Percentiles rank a stretch among this genome's conserved stretches.
Evolutionary conservation across 768 basidiomycete species (phyloP).

Genomic region (Boletus edulis): DNA sequence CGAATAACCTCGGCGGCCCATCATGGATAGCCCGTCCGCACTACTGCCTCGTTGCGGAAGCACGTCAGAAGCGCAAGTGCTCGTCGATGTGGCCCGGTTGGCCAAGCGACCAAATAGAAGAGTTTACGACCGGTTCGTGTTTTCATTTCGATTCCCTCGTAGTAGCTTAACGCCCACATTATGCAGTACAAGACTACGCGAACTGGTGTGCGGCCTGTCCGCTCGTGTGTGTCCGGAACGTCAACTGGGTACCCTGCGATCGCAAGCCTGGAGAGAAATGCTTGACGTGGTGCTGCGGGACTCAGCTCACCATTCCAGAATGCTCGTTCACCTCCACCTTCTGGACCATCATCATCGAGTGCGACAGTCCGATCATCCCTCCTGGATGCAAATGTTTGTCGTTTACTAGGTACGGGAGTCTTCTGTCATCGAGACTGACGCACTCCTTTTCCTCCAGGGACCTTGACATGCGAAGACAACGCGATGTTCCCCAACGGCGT

Average conservation of each 20-base stretch:
- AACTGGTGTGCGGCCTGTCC: background rate
- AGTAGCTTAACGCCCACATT: background rate
- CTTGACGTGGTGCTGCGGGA: background rate
- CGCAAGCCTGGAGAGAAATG: background rate
- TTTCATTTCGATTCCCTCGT: background rate
- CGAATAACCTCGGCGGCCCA: background rate
- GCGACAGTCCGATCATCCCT: slow-evolving; percentile 2
- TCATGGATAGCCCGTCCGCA: background rate
- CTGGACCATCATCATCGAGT: slow-evolving; percentile 12
- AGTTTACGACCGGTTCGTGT: slow-evolving; percentile 1
- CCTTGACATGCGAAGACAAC: slow-evolving; percentile 2
- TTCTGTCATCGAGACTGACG: background rate
- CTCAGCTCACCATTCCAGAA: slow-evolving; percentile 5
- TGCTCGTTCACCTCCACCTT: background rate
- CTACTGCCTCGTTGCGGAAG: slow-evolving; percentile 6
- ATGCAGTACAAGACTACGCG: background rate
- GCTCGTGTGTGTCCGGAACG: background rate
- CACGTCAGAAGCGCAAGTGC: slow-evolving; percentile 10
- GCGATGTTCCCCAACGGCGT: background rate
- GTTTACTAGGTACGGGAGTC: too few relatives aligned
- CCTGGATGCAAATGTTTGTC: slow-evolving; percentile 4
- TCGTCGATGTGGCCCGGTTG: background rate
- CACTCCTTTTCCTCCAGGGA: background rate
- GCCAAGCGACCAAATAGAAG: background rate
- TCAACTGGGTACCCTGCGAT: background rate